These are phyloP conservation scores for sorghum (Sorghum bicolor) DNA, from an alignment of 176 grass and related monocot genomes.

Conservation along the genomic window DNA sequence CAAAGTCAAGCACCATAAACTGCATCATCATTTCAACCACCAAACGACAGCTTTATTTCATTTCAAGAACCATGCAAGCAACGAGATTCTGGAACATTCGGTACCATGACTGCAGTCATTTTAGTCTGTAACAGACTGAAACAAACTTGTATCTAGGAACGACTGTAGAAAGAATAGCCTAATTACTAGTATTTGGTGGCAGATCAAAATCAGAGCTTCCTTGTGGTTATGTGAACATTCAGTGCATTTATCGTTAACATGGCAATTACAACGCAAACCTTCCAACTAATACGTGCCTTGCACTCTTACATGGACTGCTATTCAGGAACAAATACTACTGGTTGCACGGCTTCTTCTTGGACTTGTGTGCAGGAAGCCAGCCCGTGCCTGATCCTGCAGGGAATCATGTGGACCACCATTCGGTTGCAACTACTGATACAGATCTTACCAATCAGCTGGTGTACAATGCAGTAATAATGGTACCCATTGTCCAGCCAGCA, in stretches of 20 bases:
- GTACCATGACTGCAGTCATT: neutral
- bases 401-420: neutral
- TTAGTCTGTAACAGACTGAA: neutral
- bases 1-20: neutral
- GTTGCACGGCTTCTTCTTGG: neutral
- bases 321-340: neutral
- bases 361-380: slow-evolving; percentile 18
- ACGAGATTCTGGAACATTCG: neutral
- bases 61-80: neutral
- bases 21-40: neutral
- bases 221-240: neutral
- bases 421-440: slow-evolving; percentile 21
- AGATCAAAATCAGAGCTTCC: neutral
- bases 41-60: neutral
- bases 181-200: neutral
- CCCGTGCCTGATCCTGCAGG: neutral
- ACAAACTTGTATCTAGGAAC: neutral
- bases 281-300: slow-evolving; percentile 16
- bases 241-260: neutral
- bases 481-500: neutral
- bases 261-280: neutral
- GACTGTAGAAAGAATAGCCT: neutral
- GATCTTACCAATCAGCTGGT: slow-evolving; percentile 17
- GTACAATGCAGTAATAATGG: neutral
- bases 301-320: neutral